Conservation (phyloP, 306 rosid species). For the Luffa acutangula region DNA sequence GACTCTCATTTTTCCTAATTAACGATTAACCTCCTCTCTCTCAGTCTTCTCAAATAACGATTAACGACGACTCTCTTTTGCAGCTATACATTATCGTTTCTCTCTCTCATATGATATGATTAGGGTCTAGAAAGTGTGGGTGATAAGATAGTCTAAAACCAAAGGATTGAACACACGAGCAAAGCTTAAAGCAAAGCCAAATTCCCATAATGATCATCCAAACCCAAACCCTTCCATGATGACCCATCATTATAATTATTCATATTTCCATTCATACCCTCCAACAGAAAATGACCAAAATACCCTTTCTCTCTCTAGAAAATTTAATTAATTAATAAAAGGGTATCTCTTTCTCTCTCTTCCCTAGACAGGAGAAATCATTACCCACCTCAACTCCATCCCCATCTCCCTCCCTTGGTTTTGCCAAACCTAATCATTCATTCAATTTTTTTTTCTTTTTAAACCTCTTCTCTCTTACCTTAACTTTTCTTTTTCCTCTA, state of each 20-base stretch:
- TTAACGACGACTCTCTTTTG: no score
- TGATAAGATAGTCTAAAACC: conserved; percentile 1
- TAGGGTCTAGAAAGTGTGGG: not conserved
- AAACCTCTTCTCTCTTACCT: conserved; percentile 19
- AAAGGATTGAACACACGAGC: conserved; percentile 3
- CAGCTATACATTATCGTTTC: no score
- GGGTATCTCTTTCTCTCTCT: not conserved
- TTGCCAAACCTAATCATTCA: conserved; percentile 48
- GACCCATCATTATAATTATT: not conserved
- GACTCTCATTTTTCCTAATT: no score
- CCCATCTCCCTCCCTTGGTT: conserved; percentile 18
- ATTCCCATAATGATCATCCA: conserved; percentile 1
- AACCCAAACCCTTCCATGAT: not conserved
- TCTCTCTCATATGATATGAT: not conserved
- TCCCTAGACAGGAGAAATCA: conserved; percentile 34
- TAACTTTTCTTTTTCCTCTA: conserved; percentile 25
- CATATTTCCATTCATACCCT: not conserved
- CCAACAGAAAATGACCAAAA: not conserved
- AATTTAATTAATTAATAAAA: not conserved
- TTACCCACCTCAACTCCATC: conserved; percentile 39
- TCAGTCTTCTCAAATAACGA: no score
- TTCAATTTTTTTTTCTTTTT: not conserved
- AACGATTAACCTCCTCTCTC: no score
- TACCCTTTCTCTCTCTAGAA: not conserved
- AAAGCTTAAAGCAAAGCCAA: conserved; percentile 2